Percentiles rank a stretch among this genome's conserved stretches.
These are phyloP conservation scores for Boehmeria nivea DNA, from an alignment of 306 rosid genomes.

Conservation along the genomic window DNA sequence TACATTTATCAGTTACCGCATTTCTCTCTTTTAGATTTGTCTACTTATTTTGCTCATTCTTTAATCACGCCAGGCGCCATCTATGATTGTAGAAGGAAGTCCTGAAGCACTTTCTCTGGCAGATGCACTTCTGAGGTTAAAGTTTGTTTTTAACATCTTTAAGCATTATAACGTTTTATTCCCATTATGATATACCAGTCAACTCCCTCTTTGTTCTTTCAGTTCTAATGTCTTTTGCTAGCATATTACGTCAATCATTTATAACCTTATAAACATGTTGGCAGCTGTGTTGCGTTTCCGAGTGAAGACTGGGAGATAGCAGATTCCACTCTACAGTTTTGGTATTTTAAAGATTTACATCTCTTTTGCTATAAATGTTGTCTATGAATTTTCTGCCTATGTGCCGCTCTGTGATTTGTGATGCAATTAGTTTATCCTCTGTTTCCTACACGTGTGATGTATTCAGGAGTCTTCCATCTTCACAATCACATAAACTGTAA, in stretches of 20 bases:
- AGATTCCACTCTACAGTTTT: constrained; percentile 87
- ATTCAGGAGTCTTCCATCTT: no score
- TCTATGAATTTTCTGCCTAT: no score
- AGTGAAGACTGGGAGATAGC: constrained; percentile 97
- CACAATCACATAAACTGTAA: no score
- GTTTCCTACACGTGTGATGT: background rate
- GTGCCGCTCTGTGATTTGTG: background rate
- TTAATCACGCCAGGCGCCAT: constrained; percentile 66
- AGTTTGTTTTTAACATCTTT: constrained; percentile 10
- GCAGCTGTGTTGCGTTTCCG: constrained; percentile 93
- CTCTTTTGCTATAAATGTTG: background rate
- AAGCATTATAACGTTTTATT: background rate
- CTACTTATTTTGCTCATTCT: constrained; percentile 12
- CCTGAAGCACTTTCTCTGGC: constrained; percentile 75
- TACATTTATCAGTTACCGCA: background rate
- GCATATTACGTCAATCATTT: background rate
- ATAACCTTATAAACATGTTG: constrained; percentile 25
- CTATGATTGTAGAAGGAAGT: constrained; percentile 78
- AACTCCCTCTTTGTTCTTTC: background rate
- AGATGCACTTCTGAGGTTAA: constrained; percentile 86
- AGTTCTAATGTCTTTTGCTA: background rate
- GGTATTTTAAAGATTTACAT: constrained; percentile 41
- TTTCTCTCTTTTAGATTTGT: constrained; percentile 24
- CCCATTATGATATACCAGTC: constrained; percentile 4
- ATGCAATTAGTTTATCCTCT: background rate